These are phyloP conservation scores for Mycosarcoma mackinlayi DNA, from an alignment of 1,284 basidiomycete species.

Conservation along the genomic window DNA sequence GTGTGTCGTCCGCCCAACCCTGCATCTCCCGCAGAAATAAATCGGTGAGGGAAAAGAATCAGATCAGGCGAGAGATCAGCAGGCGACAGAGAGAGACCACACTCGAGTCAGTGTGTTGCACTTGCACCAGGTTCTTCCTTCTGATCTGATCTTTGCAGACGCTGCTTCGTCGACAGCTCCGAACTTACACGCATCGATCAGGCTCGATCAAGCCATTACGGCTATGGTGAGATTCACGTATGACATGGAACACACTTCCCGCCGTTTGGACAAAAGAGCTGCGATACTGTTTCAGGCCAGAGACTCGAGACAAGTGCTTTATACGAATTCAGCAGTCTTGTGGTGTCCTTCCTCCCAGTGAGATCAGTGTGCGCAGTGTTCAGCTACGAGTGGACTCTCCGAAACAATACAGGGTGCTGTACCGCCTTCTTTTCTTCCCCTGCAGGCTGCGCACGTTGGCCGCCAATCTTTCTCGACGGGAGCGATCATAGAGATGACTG, in stretches of 20 bases:
- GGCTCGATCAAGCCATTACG: no score
- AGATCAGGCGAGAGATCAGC: background rate
- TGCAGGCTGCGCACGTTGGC: background rate
- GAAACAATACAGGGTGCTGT: no score
- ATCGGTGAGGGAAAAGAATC: slow-evolving; percentile 18
- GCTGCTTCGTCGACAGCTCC: slow-evolving; percentile 8
- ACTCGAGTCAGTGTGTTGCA: slow-evolving; percentile 2
- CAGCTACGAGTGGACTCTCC: no score
- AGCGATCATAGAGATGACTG: no score
- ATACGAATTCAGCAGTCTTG: no score
- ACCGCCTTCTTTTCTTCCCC: no score
- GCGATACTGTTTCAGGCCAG: no score
- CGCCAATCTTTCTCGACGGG: no score
- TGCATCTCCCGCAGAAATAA: background rate
- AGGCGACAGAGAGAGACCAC: background rate
- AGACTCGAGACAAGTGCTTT: no score
- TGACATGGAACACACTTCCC: no score
- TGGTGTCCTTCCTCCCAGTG: no score
- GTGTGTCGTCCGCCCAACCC: slow-evolving; percentile 35
- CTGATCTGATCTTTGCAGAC: slow-evolving; percentile 4
- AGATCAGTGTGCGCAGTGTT: background rate
- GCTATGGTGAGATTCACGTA: background rate
- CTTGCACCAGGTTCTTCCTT: background rate
- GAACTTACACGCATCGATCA: background rate
- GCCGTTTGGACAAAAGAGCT: no score